Evolutionary conservation across 106 monocot genomes (phyloP), one percentile per base, ranked within the genome.

Genomic region (Cymbidium sinense): DNA sequence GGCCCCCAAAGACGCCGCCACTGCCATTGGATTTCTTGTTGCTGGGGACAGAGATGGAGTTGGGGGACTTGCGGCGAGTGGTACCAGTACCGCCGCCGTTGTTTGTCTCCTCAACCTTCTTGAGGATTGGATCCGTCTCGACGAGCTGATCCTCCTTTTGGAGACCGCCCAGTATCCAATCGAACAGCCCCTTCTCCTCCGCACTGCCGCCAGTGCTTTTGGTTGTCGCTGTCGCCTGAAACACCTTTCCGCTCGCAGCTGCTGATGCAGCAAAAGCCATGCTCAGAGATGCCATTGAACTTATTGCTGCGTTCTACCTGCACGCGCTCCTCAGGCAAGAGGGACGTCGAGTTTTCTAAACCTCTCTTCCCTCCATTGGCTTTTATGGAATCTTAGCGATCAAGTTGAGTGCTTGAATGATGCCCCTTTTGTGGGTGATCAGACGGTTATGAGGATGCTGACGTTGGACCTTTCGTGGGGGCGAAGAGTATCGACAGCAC

Each of bases 51-150:
- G 80, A 43, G 18, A 81, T 58, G 6, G 64, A 33, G 8, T 41
- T 33, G 30, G 81, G 67, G 21, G 81, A 67, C 2, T 65, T 67
- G 67, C 29, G 72, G 7, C 37, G 18, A 37, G 36, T 71, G 27
- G 71, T 47, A 28, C 67, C 41, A 2, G 50, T 74, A 12, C 50
- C 29, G 29, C 61, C 23, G 36, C 41, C 23, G 25, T 36, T n/a
- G n/a, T n/a, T 61, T 25, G 74, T 80, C 27, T 43, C 80, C 29
- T 80, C 61, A 6, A 75, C 61, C 30, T 81, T 47, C 30, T 81
- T 75, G 47, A 81, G 81, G 74, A 81, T 69, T 1, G 81, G 81
- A 81, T 81, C 81, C 5, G 81, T 81, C 64, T 81, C 81, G 0
- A 81, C 34, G 18, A 81, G 81, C 47, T 81, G 81, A 21, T 80